Base-by-base conservation (phyloP, 768 basidiomycete species). In the Serendipita sp. region DNA sequence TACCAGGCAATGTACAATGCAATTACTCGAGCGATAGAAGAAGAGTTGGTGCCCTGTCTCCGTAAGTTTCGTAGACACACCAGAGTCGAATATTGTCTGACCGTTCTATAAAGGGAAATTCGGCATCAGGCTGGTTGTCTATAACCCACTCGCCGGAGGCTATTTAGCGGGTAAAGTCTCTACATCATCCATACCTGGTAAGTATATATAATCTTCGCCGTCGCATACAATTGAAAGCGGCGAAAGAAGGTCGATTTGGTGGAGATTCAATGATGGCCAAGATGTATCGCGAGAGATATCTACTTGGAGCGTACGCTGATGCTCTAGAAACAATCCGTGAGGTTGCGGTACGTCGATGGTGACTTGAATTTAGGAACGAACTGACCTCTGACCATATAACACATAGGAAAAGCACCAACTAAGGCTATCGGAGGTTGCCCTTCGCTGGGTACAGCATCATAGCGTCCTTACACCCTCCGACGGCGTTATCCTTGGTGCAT, bases 371-470 rank as follows among this genome's bases (percentile, higher is more conserved):
- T 28, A 58, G 34, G 53, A 53, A 20, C 20, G 58, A 41, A 38
- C 34, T 20, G 43, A 33, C 42, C 14, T 24, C 56, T 20, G 3
- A 42, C 38, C 11, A 61, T 31, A 64, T 61, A 42, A 50, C 53
- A 26, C 30, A 33, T 45, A 77, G 77, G 76, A 75, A 38, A 77
- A 75, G 56, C 72, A 82, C 64, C 65, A 70, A 44, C 68, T 84
- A 2, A 75, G 77, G 0, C 71, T 82, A 62, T 74, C 77, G 2
- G 81, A 84, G 70, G 75, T 82, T 2, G 80, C 82, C 0, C 71
- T 83, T 51, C 75, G 83, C n/a, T 85, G 83, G 83, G 73, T 78
- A 60, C 79, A 82, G 61, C 77, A 84, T 63, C 82, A 84, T 64
- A 80, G 78, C 3, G 63, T 72, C 2, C 67, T 84, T 56, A 75